These are phyloP conservation scores for Puccinellia tenuiflora DNA, from an alignment of 176 grass and related monocot genomes.

Conservation along the genomic window DNA sequence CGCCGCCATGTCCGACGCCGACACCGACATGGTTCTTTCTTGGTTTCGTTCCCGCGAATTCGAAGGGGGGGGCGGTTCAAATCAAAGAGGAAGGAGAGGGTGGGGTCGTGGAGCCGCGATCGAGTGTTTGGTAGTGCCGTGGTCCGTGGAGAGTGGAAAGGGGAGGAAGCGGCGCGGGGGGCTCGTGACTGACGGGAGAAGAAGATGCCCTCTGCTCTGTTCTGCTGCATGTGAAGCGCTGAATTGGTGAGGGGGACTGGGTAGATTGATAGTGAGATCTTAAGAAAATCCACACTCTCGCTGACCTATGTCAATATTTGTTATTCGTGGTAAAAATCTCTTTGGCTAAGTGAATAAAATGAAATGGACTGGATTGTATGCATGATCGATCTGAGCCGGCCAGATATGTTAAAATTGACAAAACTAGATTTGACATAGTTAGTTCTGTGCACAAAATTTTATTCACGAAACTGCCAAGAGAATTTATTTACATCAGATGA, in stretches of 20 bases:
- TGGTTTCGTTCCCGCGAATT: neutral
- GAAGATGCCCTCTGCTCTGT: neutral
- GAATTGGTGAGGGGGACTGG: neutral
- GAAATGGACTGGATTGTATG: too few relatives aligned
- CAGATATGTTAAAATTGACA: too few relatives aligned
- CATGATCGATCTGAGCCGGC: too few relatives aligned
- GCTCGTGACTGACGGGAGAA: neutral
- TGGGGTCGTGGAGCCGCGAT: neutral
- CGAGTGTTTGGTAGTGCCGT: neutral
- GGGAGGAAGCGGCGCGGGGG: neutral
- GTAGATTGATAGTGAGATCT: too few relatives aligned
- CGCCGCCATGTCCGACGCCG: conserved; percentile 39
- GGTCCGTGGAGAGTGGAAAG: neutral
- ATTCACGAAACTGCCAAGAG: too few relatives aligned
- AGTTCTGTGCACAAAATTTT: too few relatives aligned
- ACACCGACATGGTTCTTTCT: neutral
- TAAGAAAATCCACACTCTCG: neutral
- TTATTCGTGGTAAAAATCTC: too few relatives aligned
- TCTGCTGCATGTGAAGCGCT: neutral
- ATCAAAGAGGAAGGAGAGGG: neutral
- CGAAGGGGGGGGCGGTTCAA: neutral
- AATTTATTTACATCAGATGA: too few relatives aligned
- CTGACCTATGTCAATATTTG: too few relatives aligned
- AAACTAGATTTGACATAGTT: too few relatives aligned
- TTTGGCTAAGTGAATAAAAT: too few relatives aligned